Conservation (phyloP, 2,329 filamentous ascomycete genomes). For the Endoconidiophora laricicola region DNA sequence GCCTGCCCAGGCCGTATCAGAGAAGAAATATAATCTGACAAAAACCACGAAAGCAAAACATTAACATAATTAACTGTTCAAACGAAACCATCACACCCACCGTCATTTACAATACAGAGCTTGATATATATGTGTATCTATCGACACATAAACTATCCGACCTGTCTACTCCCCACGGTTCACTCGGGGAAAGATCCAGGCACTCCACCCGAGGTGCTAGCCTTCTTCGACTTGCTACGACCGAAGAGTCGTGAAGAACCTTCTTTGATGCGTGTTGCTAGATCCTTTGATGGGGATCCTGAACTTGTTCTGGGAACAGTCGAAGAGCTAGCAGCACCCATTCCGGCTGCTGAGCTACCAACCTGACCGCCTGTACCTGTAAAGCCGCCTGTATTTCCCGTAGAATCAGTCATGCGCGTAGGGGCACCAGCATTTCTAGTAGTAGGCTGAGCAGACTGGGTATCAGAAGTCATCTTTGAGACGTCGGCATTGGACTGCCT, state of each 20-base stretch:
- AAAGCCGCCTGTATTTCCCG: no score
- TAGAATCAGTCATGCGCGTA: no score
- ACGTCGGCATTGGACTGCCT: not conserved
- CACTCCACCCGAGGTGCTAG: not conserved
- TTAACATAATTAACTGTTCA: no score
- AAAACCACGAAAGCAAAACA: no score
- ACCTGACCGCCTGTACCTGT: not conserved
- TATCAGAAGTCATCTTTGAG: not conserved
- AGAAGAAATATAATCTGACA: no score
- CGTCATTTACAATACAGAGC: no score
- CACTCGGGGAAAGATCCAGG: not conserved
- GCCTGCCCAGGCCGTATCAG: no score
- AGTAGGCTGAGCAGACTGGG: not conserved
- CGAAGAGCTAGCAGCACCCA: not conserved
- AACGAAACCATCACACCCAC: no score
- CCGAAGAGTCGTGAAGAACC: slow-evolving; percentile 5
- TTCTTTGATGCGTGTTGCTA: slow-evolving; percentile 7
- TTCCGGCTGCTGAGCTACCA: not conserved
- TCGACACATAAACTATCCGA: no score
- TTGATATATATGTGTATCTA: no score
- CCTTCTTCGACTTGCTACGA: slow-evolving; percentile 5
- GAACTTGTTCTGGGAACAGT: not conserved
- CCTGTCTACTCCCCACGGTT: no score
- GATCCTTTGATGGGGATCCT: not conserved
- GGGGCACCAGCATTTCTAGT: not conserved